Conservation (phyloP, 495 filamentous ascomycete species). For the Lepraria neglecta region DNA sequence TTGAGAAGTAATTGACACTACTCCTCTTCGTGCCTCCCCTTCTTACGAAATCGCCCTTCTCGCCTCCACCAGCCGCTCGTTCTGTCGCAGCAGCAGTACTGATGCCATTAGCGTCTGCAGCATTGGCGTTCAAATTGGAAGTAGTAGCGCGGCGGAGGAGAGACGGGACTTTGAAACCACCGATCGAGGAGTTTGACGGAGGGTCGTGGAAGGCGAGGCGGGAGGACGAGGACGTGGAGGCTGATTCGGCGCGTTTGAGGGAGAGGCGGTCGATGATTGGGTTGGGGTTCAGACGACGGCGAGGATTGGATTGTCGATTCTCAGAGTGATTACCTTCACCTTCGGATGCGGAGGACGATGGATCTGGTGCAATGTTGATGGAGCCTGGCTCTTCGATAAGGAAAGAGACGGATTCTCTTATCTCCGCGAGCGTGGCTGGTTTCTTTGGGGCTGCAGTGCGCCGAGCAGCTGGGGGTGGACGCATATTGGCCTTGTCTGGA, state of each 20-base stretch:
- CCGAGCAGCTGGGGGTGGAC: constrained; percentile 57
- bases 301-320: constrained; percentile 38
- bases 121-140: constrained; percentile 45
- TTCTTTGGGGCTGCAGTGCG: constrained; percentile 57
- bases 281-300: constrained; percentile 39
- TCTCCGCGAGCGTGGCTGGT: constrained; percentile 65
- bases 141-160: constrained; percentile 75
- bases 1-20: constrained; percentile 74
- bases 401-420: constrained; percentile 72
- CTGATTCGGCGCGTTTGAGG: constrained; percentile 61
- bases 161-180: constrained; percentile 63
- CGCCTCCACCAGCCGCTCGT: constrained; percentile 35
- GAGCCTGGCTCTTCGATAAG: constrained; percentile 69
- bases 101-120: constrained; percentile 33
- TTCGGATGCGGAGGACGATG: constrained; percentile 34
- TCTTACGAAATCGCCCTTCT: constrained; percentile 38
- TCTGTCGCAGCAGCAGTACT: constrained; percentile 35
- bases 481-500: constrained; percentile 42
- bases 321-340: constrained; percentile 39
- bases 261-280: constrained; percentile 74
- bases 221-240: constrained; percentile 42
- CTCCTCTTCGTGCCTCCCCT: constrained; percentile 61
- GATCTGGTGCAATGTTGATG: constrained; percentile 37
- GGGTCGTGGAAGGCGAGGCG: constrained; percentile 56
- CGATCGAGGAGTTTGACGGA: constrained; percentile 33